phyloP scores from a whole-genome alignment of 306 rosid genomes.

The Quercus agrifolia region DNA sequence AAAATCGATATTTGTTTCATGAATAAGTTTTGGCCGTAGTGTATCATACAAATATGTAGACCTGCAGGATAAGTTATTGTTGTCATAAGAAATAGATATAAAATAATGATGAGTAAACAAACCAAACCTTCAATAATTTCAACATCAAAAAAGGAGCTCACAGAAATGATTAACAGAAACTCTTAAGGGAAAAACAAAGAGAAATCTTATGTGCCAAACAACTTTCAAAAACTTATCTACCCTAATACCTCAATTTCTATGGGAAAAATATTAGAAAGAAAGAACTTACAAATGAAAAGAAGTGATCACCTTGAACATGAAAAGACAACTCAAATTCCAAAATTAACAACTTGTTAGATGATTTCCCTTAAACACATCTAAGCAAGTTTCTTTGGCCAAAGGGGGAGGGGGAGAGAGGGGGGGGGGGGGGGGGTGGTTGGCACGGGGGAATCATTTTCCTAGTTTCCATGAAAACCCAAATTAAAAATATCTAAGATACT shows the following conservation, averaged over 20 bases:
- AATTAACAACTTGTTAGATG: neutral
- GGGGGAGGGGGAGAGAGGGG: neutral
- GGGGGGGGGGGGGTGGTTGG: too few relatives aligned
- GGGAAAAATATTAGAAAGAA: neutral
- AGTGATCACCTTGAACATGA: neutral
- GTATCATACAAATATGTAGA: conserved; percentile 88
- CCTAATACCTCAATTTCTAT: neutral
- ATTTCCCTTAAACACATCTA: neutral
- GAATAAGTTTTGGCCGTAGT: conserved; percentile 90
- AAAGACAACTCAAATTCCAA: neutral
- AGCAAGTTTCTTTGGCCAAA: neutral
- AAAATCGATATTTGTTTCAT: conserved; percentile 87
- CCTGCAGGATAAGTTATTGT: conserved; percentile 48
- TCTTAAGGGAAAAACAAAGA: neutral
- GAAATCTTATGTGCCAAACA: neutral
- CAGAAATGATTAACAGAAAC: neutral
- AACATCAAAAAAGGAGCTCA: neutral
- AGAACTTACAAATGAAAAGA: neutral
- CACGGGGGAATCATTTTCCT: neutral
- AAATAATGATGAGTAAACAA: neutral
- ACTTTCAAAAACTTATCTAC: neutral
- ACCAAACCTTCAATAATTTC: conserved; percentile 5
- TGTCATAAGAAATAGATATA: conserved; percentile 10
- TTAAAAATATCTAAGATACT: neutral
- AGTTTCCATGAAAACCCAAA: neutral